Conservation (phyloP, 2,329 filamentous ascomycete genomes). For the Claviceps sp. region DNA sequence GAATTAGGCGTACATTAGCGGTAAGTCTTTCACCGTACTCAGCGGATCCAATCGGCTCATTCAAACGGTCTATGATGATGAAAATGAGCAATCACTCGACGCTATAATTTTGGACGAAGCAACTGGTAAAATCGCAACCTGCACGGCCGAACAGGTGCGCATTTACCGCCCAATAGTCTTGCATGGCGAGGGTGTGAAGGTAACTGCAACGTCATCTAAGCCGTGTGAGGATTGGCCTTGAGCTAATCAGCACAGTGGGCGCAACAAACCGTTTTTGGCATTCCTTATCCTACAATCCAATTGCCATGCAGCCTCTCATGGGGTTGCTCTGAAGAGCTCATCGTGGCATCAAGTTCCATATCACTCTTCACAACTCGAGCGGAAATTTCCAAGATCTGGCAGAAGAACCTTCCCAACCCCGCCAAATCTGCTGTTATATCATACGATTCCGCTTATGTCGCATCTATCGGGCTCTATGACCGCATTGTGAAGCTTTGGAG, state of each 20-base stretch:
- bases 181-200: constrained; percentile 60
- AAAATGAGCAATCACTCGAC: constrained; percentile 46
- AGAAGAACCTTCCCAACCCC: constrained; percentile 56
- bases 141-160: constrained; percentile 51
- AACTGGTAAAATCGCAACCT: constrained; percentile 74
- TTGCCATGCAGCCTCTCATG: constrained; percentile 55
- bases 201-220: constrained; percentile 19
- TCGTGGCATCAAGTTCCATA: constrained; percentile 59
- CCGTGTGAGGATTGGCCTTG: neutral
- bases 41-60: constrained; percentile 59
- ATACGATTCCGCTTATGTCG: constrained; percentile 76
- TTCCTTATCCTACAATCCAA: constrained; percentile 16
- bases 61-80: constrained; percentile 85
- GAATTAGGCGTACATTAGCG: constrained; percentile 70
- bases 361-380: constrained; percentile 48
- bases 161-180: constrained; percentile 66
- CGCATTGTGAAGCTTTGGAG: constrained; percentile 87
- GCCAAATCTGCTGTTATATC: constrained; percentile 67
- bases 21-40: constrained; percentile 75
- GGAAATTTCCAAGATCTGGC: constrained; percentile 53
- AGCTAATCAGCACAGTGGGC: constrained; percentile 38
- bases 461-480: constrained; percentile 66
- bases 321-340: constrained; percentile 73
- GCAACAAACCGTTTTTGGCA: constrained; percentile 47
- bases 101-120: constrained; percentile 70